Percentiles rank a stretch among this genome's conserved stretches.
Conservation (phyloP, 306 rosid species). For the Vigna angularis region DNA sequence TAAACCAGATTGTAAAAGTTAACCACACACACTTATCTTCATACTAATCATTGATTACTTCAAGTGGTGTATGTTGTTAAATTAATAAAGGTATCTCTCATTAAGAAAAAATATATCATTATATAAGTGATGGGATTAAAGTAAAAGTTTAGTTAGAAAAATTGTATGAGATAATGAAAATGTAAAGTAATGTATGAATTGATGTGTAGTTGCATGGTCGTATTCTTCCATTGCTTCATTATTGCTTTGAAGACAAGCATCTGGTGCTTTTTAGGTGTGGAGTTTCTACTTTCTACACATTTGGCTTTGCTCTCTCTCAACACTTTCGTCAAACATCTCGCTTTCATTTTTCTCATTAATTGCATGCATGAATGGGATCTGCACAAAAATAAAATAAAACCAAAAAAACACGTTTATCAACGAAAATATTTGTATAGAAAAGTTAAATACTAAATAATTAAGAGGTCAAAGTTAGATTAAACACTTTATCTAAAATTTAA, state of each 20-base stretch:
- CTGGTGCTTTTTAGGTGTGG: background rate
- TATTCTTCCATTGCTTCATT: slow-evolving; percentile 20
- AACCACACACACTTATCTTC: too few species aligned
- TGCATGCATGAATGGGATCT: background rate
- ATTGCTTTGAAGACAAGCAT: slow-evolving; percentile 47
- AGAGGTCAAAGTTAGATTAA: too few species aligned
- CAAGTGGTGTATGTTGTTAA: too few species aligned
- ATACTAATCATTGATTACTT: too few species aligned
- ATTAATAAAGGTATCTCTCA: too few species aligned
- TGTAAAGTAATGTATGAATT: background rate
- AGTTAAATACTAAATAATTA: too few species aligned
- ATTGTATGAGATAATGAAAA: background rate
- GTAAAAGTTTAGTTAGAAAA: too few species aligned
- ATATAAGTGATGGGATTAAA: too few species aligned
- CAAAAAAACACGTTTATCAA: background rate
- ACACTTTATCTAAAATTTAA: too few species aligned
- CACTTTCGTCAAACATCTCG: slow-evolving; percentile 13
- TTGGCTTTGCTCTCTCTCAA: background rate
- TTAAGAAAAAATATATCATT: too few species aligned
- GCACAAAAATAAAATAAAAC: background rate
- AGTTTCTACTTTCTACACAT: slow-evolving; percentile 5
- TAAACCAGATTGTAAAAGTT: too few species aligned
- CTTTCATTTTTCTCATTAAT: slow-evolving; percentile 1
- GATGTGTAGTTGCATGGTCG: background rate
- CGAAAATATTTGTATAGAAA: too few species aligned